Base-by-base conservation (phyloP, 345 rosid species). In the Sapria himalayana region DNA sequence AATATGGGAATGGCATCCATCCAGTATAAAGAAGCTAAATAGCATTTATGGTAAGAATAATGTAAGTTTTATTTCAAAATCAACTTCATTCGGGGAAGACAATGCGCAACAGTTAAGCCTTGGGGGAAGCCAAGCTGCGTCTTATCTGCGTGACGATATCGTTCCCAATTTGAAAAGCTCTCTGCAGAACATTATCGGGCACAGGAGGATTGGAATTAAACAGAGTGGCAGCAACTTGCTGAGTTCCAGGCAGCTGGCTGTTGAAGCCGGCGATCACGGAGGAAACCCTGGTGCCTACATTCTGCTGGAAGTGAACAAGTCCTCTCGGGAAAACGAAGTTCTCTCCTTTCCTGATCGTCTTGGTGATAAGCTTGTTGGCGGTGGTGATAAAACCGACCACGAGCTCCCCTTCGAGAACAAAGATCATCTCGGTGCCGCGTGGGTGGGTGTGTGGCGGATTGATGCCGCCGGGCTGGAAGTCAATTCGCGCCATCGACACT, bases 401-500 rank as follows among this genome's bases (percentile, higher is more conserved):
- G 14, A 76, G 49, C 39, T 66, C 69, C 15, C 85, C 85, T n/a
- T 69, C 65, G 3, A 72, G 60, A 33, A 72, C 69, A 45, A 50
- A 76, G 15, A 67, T 51, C n/a, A 76, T 48, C 41, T 76, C 81
- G 0, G 81, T 76, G 45, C 74, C 85, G 0, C 81, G 73, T 17
- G 81, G 81, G 55, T 76, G 81, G 17, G 74, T 72, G 60, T 72
- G 80, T 1, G 77, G 85, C 1, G 74, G 80, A 62, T 72, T 72
- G 17, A 69, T 47, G 36, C 85, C 85, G 1, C 64, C 72, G 0
- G 81, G 51, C 0, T 46, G 54, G 22, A 62, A 70, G 58, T 76
- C 85, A 19, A 72, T 51, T 38, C 81, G 70, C 0, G 85, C 14
- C 46, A 76, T 47, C 0, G 85, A 76, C 21, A 76, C 54, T 0